Base-by-base conservation (phyloP, 129 eudicot species). In the Centella asiatica region DNA sequence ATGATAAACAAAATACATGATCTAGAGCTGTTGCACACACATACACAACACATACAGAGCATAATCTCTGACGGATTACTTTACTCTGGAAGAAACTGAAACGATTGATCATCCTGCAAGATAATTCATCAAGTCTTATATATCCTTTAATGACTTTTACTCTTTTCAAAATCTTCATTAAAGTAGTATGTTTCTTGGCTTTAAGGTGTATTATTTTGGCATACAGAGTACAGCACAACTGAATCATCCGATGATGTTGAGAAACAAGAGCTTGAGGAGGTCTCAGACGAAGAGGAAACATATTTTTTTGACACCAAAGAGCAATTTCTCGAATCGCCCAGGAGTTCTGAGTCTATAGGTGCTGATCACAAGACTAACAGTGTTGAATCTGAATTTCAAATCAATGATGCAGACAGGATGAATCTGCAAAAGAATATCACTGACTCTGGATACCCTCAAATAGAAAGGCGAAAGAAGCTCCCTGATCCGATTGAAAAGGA, bases 401-500 rank as follows among this genome's bases (percentile, higher is more conserved):
- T 44, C 67, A 70, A 67, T 60, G 63, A 58, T 57, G 44, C 62
- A 60, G 51, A 60, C 14, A 67, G 72, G 28, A 31, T 18, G 11
- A 66, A 57, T 19, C 44, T 36, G 9, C 32, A 68, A 19, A 60
- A 57, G 27, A 64, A 62, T 42, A 44, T 54, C 10, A 10, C n/a
- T 1, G 58, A 31, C 24, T 66, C 64, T 53, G 69, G 69, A 64
- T 45, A 34, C 25, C 62, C 72, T 52, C 67, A 73, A 48, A 64
- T 78, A 37, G 80, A 65, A 62, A 79, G 97, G 68, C 68, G 97
- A 57, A 86, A 65, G 70, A 86, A 83, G 78, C 84, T 90, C 66
- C 95, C 97, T 0, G 94, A 86, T 68, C 95, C 95, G 23, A 74
- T 79, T 60, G 97, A 90, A 70, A 81, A 83, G 76, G 97, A 90